Percentiles rank a stretch among this genome's conserved stretches.
Conservation (phyloP, 495 filamentous ascomycete species). For the Usnea hakonensis region DNA sequence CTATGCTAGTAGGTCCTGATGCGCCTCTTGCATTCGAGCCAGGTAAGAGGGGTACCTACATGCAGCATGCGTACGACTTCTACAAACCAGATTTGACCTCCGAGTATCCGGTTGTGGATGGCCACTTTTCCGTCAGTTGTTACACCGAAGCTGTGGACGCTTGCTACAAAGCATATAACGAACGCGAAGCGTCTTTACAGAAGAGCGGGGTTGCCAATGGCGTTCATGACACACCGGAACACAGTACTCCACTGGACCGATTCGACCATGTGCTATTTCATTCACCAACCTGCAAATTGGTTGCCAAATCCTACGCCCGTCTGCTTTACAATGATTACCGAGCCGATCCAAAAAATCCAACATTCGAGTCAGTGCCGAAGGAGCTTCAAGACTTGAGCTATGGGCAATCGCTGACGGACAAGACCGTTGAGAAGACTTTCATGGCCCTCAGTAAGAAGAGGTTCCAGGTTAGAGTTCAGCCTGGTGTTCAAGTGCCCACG, state of each 20-base stretch:
- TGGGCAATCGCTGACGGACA: slow-evolving; percentile 77
- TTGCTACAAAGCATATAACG: slow-evolving; percentile 92
- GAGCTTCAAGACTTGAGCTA: slow-evolving; percentile 84
- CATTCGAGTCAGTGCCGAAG: slow-evolving; percentile 78
- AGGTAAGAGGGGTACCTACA: slow-evolving; percentile 84
- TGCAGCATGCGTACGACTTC: slow-evolving; percentile 96
- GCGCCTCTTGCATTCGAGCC: slow-evolving; percentile 88
- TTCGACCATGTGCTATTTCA: slow-evolving; percentile 97
- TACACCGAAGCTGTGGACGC: slow-evolving; percentile 92
- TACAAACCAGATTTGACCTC: slow-evolving; percentile 98
- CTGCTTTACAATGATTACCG: slow-evolving; percentile 97
- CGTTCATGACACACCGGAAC: slow-evolving; percentile 37
- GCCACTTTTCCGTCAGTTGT: slow-evolving; percentile 89
- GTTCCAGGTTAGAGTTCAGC: slow-evolving; percentile 80
- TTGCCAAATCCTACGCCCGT: slow-evolving; percentile 88
- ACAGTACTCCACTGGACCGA: slow-evolving; percentile 67
- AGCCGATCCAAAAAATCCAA: slow-evolving; percentile 60
- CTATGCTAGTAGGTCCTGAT: slow-evolving; percentile 88
- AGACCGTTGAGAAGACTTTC: slow-evolving; percentile 94
- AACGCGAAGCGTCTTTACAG: slow-evolving; percentile 68
- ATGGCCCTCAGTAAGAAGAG: slow-evolving; percentile 94
- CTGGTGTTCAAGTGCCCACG: slow-evolving; percentile 77
- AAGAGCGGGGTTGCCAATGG: slow-evolving; percentile 56
- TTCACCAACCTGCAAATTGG: slow-evolving; percentile 94
- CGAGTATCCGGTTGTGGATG: slow-evolving; percentile 96